Evolutionary conservation across 2,329 filamentous ascomycete species (phyloP), one percentile per base, ranked within the genome.

Genomic region (Fusarium tjaetaba): DNA sequence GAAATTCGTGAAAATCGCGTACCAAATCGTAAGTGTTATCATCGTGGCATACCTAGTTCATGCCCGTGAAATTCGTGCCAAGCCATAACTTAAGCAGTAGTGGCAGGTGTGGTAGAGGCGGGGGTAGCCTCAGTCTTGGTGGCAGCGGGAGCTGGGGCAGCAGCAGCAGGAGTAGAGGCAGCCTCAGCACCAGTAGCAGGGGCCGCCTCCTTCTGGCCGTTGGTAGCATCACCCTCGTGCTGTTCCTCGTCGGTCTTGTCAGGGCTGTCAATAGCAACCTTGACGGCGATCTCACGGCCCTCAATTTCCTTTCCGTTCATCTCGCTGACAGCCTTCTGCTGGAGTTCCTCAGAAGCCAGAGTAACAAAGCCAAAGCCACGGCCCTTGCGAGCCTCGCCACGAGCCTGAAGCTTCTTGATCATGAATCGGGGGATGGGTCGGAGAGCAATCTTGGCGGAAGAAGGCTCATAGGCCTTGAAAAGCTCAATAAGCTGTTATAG

Each of bases 301-400:
- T 98, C 96, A 78, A 99, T 96, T 84, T 97, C 94, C 91, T 97
- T 98, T 86, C 95, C 96, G 86, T 99, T 98, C 96, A 99, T 99
- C 89, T 99, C 96, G 60, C 87, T 82, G 76, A 98, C 97, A 76
- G 96, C 96, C 93, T 98, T 97, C 87, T 97, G 92, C 89, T 99
- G 96, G 81, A 96, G 86, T 86, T 97, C 95, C 89, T 99, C 96
- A 24, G 94, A 97, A 74, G 93, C 93, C 72, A 99, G 92, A 70
- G 95, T 98, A 74, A 99, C 96, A 84, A 99, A 99, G 77, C 96
- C 96, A 84, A 99, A 99, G 77, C 96, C 96, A 88, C 96, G 96
- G 71, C 96, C 96, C 92, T 99, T 99, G 88, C 96, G 96, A 80
- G 96, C 92, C 88, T 99, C 96, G 82, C 95, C 95, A 83, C 96